Percentiles rank a stretch among this genome's conserved stretches.
Conservation (phyloP, 2,329 filamentous ascomycete genomes). For the Ophiostoma himal-ulmi region DNA sequence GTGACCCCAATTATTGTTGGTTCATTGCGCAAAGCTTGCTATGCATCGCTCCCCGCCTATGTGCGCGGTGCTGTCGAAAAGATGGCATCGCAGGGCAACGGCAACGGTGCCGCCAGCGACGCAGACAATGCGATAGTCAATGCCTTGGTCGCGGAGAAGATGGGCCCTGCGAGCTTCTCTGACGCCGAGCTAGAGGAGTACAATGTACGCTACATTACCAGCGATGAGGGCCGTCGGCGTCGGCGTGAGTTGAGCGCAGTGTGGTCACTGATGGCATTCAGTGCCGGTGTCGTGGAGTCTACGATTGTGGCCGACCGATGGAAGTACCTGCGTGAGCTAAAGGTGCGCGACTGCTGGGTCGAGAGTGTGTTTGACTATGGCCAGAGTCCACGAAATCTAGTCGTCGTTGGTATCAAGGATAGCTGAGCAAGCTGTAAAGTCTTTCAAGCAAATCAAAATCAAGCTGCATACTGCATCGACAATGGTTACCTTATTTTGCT, state of each 20-base stretch:
- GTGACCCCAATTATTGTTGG: constrained; percentile 83
- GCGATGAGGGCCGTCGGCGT: constrained; percentile 37
- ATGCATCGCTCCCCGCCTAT: constrained; percentile 68
- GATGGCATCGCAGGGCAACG: constrained; percentile 38
- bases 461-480: not conserved
- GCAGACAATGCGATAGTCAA: constrained; percentile 18
- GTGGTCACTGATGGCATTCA: constrained; percentile 96
- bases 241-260: constrained; percentile 80
- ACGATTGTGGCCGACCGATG: constrained; percentile 87
- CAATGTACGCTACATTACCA: constrained; percentile 50
- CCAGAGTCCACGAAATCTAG: constrained; percentile 81
- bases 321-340: constrained; percentile 72
- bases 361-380: constrained; percentile 87
- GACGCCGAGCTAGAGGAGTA: constrained; percentile 72
- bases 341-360: constrained; percentile 76
- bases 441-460: not conserved
- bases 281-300: constrained; percentile 80
- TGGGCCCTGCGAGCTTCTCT: constrained; percentile 52
- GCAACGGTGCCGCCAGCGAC: constrained; percentile 30
- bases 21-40: constrained; percentile 72
- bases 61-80: constrained; percentile 76
- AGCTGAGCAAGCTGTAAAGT: not conserved
- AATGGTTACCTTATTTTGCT: not conserved
- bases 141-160: constrained; percentile 57
- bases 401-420: constrained; percentile 69